Evolutionary conservation across 495 filamentous ascomycete genomes (phyloP), one percentile per base, ranked within the genome.

Genomic region (Podospora pseudopauciseta): DNA sequence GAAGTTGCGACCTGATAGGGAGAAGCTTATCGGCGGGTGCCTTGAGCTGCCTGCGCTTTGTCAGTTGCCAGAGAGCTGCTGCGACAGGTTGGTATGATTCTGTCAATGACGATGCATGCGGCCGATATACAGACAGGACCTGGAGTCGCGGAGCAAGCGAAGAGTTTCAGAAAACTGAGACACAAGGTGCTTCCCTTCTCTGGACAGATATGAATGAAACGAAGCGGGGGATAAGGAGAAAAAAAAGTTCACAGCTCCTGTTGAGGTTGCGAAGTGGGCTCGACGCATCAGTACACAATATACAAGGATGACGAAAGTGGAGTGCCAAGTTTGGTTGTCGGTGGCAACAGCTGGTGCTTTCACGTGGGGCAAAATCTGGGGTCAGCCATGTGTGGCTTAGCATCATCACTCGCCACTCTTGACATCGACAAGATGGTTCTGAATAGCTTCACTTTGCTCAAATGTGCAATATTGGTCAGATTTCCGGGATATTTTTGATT

Each of bases 251-350:
- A 57, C 26, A 62, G 55, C 27, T 20, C 15, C n/a, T 68, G 64
- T 63, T 64, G 70, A 44, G 64, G 16, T 26, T 23, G 59, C 28
- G 44, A 39, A 64, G 60, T 65, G 65, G 68, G 54, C 56, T 18
- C 23, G 39, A 23, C 54, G 32, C 63, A 53, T 20, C n/a, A 65
- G 26, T 58, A 44, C 7, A 64, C 66, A 72, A 67, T 69, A 72
- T 61, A 68, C 65, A 62, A 34, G 39, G 60, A 69, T 71, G 66
- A 71, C 69, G 66, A 66, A 71, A 66, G 60, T 58, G 67, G 70
- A 32, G 20, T 44, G 23, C 55, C 39, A 49, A 44, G 44, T 58
- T 53, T 26, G 53, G 56, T 67, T 67, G 70, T 72, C 65, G 70
- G 67, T 69, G 67, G 70, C 67, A 72, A 69, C 70, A 68, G 65